Evolutionary conservation across 108 stramenopile species (phyloP).

Genomic region (Nitzschia sp.): DNA sequence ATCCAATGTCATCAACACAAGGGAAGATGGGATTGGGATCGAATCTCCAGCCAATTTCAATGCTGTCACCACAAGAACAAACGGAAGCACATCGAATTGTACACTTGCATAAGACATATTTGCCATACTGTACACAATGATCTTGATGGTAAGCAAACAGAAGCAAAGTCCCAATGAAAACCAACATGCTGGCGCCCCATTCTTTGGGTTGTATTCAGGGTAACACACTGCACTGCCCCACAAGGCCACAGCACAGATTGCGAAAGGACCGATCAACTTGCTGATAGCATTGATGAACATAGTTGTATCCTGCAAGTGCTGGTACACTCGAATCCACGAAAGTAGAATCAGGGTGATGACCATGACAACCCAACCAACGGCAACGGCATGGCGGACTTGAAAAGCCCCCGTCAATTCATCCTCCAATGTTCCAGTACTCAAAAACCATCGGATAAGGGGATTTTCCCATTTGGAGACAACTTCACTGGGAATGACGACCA

Average conservation of each 20-base stretch:
- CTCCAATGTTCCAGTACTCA: slow-evolving; percentile 5
- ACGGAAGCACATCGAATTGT: slow-evolving; percentile 66
- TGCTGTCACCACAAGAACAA: slow-evolving; percentile 37
- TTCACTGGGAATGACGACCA: background rate
- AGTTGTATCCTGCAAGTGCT: slow-evolving; percentile 16
- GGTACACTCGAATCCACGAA: slow-evolving; percentile 45
- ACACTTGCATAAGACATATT: slow-evolving; percentile 68
- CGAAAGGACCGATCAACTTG: slow-evolving; percentile 54
- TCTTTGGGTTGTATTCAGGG: slow-evolving; percentile 18
- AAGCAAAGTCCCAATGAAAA: slow-evolving; percentile 52
- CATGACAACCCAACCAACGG: slow-evolving; percentile 42
- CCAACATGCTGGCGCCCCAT: slow-evolving; percentile 6
- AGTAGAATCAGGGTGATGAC: slow-evolving; percentile 37
- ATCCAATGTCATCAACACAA: slow-evolving; percentile 43
- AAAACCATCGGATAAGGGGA: background rate
- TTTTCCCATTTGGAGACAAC: slow-evolving; percentile 3
- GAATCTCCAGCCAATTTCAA: slow-evolving; percentile 43
- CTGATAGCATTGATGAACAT: slow-evolving; percentile 47
- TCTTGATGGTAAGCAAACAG: slow-evolving; percentile 79
- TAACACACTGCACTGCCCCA: slow-evolving; percentile 5
- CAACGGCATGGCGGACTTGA: slow-evolving; percentile 44
- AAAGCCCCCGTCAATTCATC: slow-evolving; percentile 3
- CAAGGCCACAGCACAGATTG: slow-evolving; percentile 39
- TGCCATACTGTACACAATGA: slow-evolving; percentile 84
- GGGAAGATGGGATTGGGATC: slow-evolving; percentile 36